A percentile compares a stretch with the other conserved stretches of the same genome.
These are phyloP conservation scores for Blastobotrys terrestris DNA, from an alignment of 805 yeast species.

Conservation along the genomic window DNA sequence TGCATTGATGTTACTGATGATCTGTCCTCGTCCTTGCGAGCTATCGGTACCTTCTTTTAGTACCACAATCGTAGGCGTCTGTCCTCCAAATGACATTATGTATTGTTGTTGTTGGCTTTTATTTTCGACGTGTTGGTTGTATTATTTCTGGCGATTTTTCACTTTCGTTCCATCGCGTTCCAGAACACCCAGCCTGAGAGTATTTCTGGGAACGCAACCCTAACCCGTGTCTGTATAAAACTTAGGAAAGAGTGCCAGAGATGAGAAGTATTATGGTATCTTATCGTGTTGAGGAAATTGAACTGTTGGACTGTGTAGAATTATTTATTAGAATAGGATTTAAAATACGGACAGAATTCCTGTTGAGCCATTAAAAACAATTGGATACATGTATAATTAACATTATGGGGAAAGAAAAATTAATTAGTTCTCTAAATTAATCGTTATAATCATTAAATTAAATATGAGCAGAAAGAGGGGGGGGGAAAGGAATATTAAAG, in stretches of 20 bases:
- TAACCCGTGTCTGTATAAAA: neutral
- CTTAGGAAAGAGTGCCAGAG: too few relatives aligned
- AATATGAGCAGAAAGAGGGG: too few relatives aligned
- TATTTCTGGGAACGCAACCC: neutral
- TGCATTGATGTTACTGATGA: conserved; percentile 91
- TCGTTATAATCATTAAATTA: neutral
- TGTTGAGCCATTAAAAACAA: too few relatives aligned
- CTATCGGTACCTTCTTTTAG: conserved; percentile 97
- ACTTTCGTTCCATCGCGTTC: neutral
- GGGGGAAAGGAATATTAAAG: too few relatives aligned
- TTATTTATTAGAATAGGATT: too few relatives aligned
- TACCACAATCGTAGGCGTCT: conserved; percentile 97
- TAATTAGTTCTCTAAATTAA: too few relatives aligned
- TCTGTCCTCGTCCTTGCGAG: conserved; percentile 95
- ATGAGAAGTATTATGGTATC: neutral
- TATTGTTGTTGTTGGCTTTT: neutral
- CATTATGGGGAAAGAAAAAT: too few relatives aligned
- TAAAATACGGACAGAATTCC: too few relatives aligned
- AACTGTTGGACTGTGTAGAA: too few relatives aligned
- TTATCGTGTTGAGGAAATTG: too few relatives aligned
- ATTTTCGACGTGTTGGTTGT: neutral
- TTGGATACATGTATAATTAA: too few relatives aligned
- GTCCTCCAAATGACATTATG: conserved; percentile 79
- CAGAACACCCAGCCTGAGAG: neutral
- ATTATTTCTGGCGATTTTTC: neutral